Percentiles rank a stretch among this genome's conserved stretches.
Evolutionary conservation across 306 rosid species (phyloP).

Genomic region (Corylus heterophylla): DNA sequence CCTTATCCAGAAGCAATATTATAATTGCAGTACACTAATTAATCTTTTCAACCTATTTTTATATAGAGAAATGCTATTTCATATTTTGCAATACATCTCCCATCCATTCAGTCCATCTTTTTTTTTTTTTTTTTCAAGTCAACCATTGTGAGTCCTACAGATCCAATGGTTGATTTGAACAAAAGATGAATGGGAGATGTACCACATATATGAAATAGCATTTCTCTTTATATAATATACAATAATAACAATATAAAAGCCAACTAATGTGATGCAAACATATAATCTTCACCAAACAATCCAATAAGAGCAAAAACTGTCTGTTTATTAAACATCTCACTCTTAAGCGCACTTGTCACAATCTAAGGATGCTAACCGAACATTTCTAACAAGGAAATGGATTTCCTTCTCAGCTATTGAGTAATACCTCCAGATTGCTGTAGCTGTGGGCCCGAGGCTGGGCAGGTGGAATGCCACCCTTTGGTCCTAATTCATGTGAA

Average conservation of each 20-base stretch:
- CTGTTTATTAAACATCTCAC: not conserved
- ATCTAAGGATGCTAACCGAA: not conserved
- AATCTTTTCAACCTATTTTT: not conserved
- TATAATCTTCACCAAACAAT: not conserved
- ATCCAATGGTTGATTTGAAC: no score
- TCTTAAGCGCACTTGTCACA: not conserved
- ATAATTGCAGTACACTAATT: not conserved
- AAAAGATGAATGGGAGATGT: no score
- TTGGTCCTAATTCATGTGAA: conserved; percentile 13
- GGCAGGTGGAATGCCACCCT: conserved; percentile 6
- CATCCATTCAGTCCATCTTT: no score
- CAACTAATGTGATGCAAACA: not conserved
- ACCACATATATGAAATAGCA: no score
- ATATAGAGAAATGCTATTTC: not conserved
- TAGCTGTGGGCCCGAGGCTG: conserved; percentile 16
- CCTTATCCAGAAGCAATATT: not conserved
- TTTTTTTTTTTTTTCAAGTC: no score
- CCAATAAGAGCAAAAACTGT: not conserved
- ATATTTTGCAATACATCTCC: no score
- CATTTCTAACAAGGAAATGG: not conserved
- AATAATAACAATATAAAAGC: not conserved
- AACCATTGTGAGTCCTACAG: no score
- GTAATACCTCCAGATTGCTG: conserved; percentile 9
- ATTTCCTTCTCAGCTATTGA: not conserved
- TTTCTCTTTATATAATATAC: not conserved